Base-by-base conservation (phyloP, 2,329 filamentous ascomycete genomes). In the Aspergillus viridinutans region DNA sequence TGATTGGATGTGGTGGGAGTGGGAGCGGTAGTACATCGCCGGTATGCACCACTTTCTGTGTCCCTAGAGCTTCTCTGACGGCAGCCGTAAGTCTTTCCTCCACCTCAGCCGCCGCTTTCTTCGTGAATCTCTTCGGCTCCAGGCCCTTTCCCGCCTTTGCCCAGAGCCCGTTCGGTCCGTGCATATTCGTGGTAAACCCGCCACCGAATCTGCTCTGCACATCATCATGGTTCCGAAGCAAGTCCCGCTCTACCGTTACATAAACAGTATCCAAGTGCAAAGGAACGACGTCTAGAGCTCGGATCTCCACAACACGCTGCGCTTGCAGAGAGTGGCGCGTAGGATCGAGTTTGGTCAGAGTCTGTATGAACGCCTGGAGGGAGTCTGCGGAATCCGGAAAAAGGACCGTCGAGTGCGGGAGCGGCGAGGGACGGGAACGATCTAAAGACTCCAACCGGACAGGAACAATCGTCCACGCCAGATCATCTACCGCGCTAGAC, bases 391-490 rank as follows among this genome's bases (percentile, higher is more conserved):
- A 51, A 84, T 88, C 57, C 83, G 81, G 53, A 85, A 95, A 50
- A 82, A 92, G 87, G 42, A 97, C 82, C 1, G 90, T 95, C 4
- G 89, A 90, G 61, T 88, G 84, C 20, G 90, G 83, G 47, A 92
- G 80, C 9, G 83, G 81, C 47, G 84, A 80, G 45, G 86, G 86
- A 61, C 79, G 75, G 20, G 75, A 75, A 59, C 69, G 72, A 64
- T 73, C 75, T 60, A 65, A 67, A n/a, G 64, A 72, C 55, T 74
- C 77, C 54, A 81, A 79, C 23, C 81, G 81, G 58, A 96, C 84
- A 1, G 93, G 90, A 35, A 97, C 83, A 51, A 97, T 84, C 7
- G 91, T 91, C 94, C 94, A 99, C 49, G 83, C 81, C 20, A 85
- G 83, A 57, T 86, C 84, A 69, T 89, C 80, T 45, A 78, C 72